Base-by-base conservation (phyloP, 1,284 basidiomycete species). In the Tilletia indica region DNA sequence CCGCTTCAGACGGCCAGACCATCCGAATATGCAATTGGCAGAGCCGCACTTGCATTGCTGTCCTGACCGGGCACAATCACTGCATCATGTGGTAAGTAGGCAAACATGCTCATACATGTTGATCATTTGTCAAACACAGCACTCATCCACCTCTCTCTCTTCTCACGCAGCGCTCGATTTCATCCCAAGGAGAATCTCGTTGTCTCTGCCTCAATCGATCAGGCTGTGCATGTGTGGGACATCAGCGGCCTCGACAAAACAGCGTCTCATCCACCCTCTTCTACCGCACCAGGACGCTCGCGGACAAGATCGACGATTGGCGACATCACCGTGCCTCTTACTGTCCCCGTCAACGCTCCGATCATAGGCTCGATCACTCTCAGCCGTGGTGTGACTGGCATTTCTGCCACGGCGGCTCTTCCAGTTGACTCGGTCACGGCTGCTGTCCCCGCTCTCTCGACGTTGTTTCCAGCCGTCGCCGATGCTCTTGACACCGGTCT, bases 1-100 rank as follows among this genome's bases (percentile, higher is more conserved):
- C 95, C n/a, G 90, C 90, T 67, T 94, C 93, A 25, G 97, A 99
- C 84, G 97, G 99, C 86, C 97, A 99, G 87, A 99, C 97, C n/a
- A 98, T 99, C 86, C 91, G 97, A 72, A 97, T 99, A 86, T 99
- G 97, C 97, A 99, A 99, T 88, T 99, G 95, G 89, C 97, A 97
- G 72, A 95, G 93, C 66, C 89, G 97, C 73, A 94, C 95, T 81
- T 99, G 96, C 87, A 97, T 99, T 78, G 96, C 96, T 71, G 96
- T 99, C 79, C 89, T 99, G 67, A 97, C 94, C 34, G 95, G 96
- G 4, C 96, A 98, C 86, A 98, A 97, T 48, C 97, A 99, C 89
- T 99, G 98, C 86, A 94, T 99, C 86, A 99, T 98, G 94, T 97
- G 75, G 51, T 56, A 21, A 67, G 67, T 45, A 45, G n/a, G 19